These are phyloP conservation scores for Fusarium verticillioides DNA, from an alignment of 2,329 filamentous ascomycete species.

Conservation along the genomic window DNA sequence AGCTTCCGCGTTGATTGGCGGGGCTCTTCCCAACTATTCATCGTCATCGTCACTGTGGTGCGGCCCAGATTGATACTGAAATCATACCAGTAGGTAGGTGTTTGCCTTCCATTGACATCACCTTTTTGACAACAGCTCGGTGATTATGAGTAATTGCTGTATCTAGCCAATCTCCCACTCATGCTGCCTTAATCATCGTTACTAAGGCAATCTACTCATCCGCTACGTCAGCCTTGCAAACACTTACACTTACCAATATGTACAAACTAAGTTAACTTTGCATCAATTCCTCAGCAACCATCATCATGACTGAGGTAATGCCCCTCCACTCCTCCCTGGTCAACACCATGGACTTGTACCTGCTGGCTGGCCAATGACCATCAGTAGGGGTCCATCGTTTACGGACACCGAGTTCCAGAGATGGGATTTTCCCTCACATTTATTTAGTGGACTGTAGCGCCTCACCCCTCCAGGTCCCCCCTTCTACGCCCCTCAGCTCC, in stretches of 20 bases:
- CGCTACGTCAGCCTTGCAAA: neutral
- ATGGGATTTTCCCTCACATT: constrained; percentile 23
- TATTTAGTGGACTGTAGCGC: constrained; percentile 11
- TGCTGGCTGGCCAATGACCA: constrained; percentile 17
- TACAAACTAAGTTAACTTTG: constrained; percentile 24
- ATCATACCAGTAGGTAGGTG: neutral
- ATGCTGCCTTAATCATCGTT: neutral
- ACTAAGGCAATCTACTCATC: neutral
- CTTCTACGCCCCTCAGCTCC: constrained; percentile 36
- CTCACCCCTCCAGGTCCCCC: constrained; percentile 31
- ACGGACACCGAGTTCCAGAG: constrained; percentile 45
- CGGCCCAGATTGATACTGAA: constrained; percentile 26
- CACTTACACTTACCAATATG: neutral
- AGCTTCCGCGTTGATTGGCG: constrained; percentile 42
- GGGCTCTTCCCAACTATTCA: constrained; percentile 34
- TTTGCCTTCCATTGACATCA: constrained; percentile 21
- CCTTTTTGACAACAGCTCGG: neutral
- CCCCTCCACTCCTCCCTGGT: constrained; percentile 33
- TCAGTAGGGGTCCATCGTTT: constrained; percentile 35
- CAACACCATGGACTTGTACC: neutral
- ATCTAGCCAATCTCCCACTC: neutral
- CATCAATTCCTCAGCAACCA: constrained; percentile 10
- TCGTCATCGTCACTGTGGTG: constrained; percentile 45
- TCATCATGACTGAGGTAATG: constrained; percentile 41
- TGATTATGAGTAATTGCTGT: constrained; percentile 3